These are phyloP conservation scores for Sporisorium iseilematis-ciliati DNA, from an alignment of 1,284 basidiomycete genomes.

Conservation along the genomic window DNA sequence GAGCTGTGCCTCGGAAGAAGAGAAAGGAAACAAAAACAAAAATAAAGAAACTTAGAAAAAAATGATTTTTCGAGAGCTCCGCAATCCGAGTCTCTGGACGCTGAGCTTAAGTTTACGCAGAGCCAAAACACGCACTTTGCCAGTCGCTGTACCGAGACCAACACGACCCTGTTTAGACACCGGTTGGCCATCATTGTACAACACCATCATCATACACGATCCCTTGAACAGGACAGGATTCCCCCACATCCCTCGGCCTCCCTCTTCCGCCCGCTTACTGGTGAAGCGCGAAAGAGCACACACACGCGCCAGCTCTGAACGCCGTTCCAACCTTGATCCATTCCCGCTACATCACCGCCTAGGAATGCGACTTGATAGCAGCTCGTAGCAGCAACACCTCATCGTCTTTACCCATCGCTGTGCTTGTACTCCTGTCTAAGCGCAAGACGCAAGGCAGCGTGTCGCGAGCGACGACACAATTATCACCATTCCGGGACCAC, in stretches of 20 bases:
- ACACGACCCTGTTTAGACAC: not conserved
- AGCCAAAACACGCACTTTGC: not conserved
- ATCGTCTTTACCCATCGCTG: not conserved
- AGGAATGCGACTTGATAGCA: not conserved
- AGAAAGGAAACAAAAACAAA: too few species aligned
- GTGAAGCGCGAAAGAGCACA: too few species aligned
- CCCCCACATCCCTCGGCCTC: not conserved
- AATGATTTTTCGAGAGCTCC: not conserved
- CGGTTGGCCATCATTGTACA: not conserved
- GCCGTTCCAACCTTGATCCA: not conserved
- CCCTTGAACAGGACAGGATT: not conserved
- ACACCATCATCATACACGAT: not conserved
- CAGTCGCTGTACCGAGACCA: conserved; percentile 4
- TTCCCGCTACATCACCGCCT: not conserved
- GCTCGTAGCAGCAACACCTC: not conserved
- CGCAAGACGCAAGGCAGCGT: conserved; percentile 3
- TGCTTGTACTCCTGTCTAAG: conserved; percentile 2
- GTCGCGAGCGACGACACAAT: conserved; percentile 9
- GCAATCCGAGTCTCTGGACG: not conserved
- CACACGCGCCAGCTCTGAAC: too few species aligned
- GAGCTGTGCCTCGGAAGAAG: too few species aligned
- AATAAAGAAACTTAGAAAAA: too few species aligned
- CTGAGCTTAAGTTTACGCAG: not conserved
- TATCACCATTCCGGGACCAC: conserved; percentile 43
- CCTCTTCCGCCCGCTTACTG: too few species aligned